Percentiles rank a stretch among this genome's conserved stretches.
Evolutionary conservation across 306 rosid species (phyloP).

Genomic region (Erythrophleum fordii): DNA sequence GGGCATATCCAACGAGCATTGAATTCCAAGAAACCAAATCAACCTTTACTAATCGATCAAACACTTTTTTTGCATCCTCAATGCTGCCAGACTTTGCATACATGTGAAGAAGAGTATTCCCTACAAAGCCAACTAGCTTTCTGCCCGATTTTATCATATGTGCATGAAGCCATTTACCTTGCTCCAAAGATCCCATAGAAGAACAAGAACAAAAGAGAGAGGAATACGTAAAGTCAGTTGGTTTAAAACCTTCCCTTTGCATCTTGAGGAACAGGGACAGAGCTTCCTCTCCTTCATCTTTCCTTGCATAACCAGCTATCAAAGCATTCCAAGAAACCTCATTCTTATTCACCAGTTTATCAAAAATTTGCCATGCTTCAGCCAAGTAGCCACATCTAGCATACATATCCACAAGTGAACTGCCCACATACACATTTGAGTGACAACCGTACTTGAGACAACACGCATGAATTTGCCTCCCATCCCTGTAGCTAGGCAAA

Average conservation of each 20-base stretch:
- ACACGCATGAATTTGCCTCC: constrained; percentile 52
- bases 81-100: constrained; percentile 58
- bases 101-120: constrained; percentile 62
- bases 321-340: constrained; percentile 63
- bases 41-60: constrained; percentile 39
- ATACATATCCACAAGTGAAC: constrained; percentile 64
- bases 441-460: constrained; percentile 47
- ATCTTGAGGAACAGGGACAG: constrained; percentile 46
- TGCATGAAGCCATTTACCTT: constrained; percentile 58
- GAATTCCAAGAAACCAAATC: constrained; percentile 62
- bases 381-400: constrained; percentile 50
- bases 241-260: constrained; percentile 50
- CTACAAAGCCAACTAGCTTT: constrained; percentile 50
- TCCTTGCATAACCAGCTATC: constrained; percentile 50
- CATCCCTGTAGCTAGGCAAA: constrained; percentile 39
- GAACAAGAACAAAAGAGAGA: constrained; percentile 49
- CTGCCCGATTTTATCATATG: constrained; percentile 47
- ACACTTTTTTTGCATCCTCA: constrained; percentile 57
- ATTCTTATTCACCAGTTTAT: constrained; percentile 46
- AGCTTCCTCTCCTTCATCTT: constrained; percentile 52
- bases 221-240: constrained; percentile 53
- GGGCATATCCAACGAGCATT: constrained; percentile 60
- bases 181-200: constrained; percentile 49
- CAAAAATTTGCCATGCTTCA: constrained; percentile 50
- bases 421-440: constrained; percentile 52